Evolutionary conservation across 768 basidiomycete genomes (phyloP).

Genomic region (Boletus pseudo-olivaceus): DNA sequence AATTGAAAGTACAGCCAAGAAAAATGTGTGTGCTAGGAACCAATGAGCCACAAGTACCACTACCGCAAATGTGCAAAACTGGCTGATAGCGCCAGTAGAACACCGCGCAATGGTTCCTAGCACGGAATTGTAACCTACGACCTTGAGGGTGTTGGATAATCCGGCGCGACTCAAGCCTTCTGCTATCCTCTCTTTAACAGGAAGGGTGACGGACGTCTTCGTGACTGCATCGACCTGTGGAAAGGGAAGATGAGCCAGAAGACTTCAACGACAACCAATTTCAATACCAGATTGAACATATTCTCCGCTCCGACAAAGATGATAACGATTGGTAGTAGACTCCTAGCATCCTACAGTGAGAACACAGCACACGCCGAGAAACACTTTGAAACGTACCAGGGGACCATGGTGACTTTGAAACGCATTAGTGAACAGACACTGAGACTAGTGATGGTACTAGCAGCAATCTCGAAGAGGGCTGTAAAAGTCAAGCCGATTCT

Average conservation of each 20-base stretch:
- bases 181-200: constrained; percentile 90
- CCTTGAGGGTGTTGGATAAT: constrained; percentile 88
- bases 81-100: constrained; percentile 76
- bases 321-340: constrained; percentile 88
- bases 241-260: constrained; percentile 24
- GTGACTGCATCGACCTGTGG: constrained; percentile 78
- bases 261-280: constrained; percentile 3
- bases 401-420: constrained; percentile 85
- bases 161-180: constrained; percentile 87
- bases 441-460: constrained; percentile 90
- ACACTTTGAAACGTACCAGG: constrained; percentile 55
- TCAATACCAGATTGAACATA: constrained; percentile 86
- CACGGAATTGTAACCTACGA: constrained; percentile 80
- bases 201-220: constrained; percentile 77
- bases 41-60: constrained; percentile 95
- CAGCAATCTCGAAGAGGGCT: constrained; percentile 85
- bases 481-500: constrained; percentile 90
- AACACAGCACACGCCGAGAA: not conserved
- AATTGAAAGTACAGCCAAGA: constrained; percentile 90
- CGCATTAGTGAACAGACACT: constrained; percentile 90
- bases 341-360: constrained; percentile 44
- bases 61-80: constrained; percentile 91
- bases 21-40: constrained; percentile 96
- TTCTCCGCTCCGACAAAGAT: constrained; percentile 96
- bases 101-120: constrained; percentile 74